Percentiles rank a stretch among this genome's conserved stretches.
Evolutionary conservation across 148 eudicot genomes (phyloP).

Genomic region (Cornus suecica): DNA sequence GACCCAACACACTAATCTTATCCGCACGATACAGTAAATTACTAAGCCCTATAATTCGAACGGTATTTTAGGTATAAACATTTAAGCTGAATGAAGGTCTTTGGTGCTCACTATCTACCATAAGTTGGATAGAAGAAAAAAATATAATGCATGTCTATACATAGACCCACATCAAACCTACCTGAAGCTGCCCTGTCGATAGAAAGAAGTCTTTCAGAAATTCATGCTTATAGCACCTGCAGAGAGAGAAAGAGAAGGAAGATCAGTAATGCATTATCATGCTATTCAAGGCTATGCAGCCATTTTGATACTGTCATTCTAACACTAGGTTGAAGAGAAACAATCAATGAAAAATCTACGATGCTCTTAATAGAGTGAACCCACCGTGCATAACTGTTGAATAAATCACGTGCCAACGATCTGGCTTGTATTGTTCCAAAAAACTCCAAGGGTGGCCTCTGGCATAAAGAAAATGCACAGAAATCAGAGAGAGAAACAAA

Average conservation of each 20-base stretch:
- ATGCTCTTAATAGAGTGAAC: neutral
- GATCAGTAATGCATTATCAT: neutral
- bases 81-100: too few species aligned
- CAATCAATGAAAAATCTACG: neutral
- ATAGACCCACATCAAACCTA: slow-evolving; percentile 20
- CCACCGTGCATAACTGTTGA: slow-evolving; percentile 72
- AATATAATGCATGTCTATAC: too few species aligned
- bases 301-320: too few species aligned
- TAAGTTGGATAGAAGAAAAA: neutral
- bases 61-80: too few species aligned
- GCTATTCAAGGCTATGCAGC: neutral
- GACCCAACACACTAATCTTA: neutral
- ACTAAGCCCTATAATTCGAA: too few species aligned
- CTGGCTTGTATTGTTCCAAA: slow-evolving; percentile 82
- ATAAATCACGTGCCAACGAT: slow-evolving; percentile 85
- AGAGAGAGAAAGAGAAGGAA: neutral
- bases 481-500: slow-evolving; percentile 12
- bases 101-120: too few species aligned
- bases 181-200: slow-evolving; percentile 86
- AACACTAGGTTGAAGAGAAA: neutral
- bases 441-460: slow-evolving; percentile 84
- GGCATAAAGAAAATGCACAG: slow-evolving; percentile 11
- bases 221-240: slow-evolving; percentile 86
- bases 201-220: slow-evolving; percentile 82
- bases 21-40: neutral